phyloP scores from a whole-genome alignment of 1,284 basidiomycete genomes.

The Cystobasidium pallidum region DNA sequence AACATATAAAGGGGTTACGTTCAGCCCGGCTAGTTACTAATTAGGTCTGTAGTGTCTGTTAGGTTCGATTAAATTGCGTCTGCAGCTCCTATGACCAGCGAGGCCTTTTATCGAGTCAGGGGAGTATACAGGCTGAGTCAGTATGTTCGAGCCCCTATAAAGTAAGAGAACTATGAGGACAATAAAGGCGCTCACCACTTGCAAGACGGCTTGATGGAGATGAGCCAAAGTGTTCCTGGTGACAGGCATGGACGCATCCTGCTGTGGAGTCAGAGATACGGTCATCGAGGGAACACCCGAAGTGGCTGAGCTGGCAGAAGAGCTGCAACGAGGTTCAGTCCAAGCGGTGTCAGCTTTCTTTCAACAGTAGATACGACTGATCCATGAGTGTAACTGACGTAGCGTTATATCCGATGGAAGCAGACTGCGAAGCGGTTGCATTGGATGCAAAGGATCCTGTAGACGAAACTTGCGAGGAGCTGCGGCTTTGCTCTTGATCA shows the following conservation, averaged over 20 bases:
- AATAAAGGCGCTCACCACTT: constrained; percentile 28
- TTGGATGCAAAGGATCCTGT: neutral
- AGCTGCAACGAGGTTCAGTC: neutral
- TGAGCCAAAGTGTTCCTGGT: constrained; percentile 8
- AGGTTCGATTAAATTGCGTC: neutral
- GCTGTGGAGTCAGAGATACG: neutral
- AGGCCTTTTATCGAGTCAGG: constrained; percentile 11
- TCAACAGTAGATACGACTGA: neutral
- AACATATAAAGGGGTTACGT: too few species aligned
- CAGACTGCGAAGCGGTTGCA: neutral
- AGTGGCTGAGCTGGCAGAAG: neutral
- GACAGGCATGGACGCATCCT: neutral
- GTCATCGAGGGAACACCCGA: neutral
- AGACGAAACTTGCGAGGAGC: neutral
- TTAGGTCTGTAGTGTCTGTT: neutral
- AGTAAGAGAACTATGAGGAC: too few species aligned
- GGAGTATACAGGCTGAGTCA: too few species aligned
- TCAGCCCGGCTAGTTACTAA: neutral
- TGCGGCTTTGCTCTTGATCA: neutral
- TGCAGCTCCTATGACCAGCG: constrained; percentile 27
- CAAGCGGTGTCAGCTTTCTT: neutral
- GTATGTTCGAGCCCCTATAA: too few species aligned
- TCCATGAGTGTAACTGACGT: too few species aligned
- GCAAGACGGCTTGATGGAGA: constrained; percentile 30
- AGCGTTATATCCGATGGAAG: neutral